Evolutionary conservation across 345 rosid genomes (phyloP).

Genomic region (Corymbia maculata): DNA sequence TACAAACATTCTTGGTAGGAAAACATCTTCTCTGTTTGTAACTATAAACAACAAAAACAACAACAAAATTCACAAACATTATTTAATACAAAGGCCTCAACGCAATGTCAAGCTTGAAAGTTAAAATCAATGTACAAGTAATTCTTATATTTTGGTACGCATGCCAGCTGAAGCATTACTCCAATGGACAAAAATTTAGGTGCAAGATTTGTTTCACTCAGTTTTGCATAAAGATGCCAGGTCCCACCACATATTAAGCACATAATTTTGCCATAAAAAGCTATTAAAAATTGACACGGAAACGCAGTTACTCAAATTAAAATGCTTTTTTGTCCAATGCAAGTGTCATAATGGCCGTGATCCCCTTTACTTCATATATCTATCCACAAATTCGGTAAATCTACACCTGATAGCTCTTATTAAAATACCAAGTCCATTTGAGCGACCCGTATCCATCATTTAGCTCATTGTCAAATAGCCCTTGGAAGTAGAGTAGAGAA

Average conservation of each 20-base stretch:
- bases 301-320: background rate
- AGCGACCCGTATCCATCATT: background rate
- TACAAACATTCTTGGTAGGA: background rate
- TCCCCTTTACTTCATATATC: background rate
- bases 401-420: background rate
- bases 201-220: background rate
- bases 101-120: background rate
- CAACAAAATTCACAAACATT: background rate
- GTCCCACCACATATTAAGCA: background rate
- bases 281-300: background rate
- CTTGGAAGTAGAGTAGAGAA: background rate
- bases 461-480: background rate
- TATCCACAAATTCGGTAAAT: background rate
- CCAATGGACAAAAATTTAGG: background rate
- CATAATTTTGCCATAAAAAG: background rate
- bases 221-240: background rate
- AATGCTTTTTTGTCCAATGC: background rate
- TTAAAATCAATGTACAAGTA: background rate
- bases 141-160: background rate
- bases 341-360: background rate
- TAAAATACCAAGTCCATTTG: background rate
- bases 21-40: background rate
- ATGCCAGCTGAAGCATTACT: background rate
- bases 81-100: background rate
- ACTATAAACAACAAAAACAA: background rate